These are phyloP conservation scores for Baorangia bicolor DNA, from an alignment of 768 basidiomycete species.

Conservation along the genomic window DNA sequence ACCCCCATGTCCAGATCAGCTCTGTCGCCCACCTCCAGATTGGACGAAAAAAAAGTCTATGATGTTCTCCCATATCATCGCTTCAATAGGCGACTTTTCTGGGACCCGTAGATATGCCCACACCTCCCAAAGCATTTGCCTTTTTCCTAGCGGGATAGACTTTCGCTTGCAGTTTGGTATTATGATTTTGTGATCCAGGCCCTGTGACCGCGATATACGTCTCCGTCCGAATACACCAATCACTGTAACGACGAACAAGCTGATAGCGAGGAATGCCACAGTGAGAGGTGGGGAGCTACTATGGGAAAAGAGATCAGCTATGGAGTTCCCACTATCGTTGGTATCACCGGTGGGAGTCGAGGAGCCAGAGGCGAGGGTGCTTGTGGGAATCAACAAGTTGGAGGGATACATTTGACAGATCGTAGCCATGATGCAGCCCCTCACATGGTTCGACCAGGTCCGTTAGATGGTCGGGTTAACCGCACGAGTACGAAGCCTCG, in stretches of 20 bases:
- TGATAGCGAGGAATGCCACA: constrained; percentile 58
- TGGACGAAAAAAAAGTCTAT: constrained; percentile 27
- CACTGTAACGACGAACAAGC: constrained; percentile 50
- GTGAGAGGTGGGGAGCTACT: constrained; percentile 53
- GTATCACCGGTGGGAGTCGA: background rate
- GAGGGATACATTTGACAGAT: constrained; percentile 4
- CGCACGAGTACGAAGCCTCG: constrained; percentile 12
- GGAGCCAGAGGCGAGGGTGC: background rate
- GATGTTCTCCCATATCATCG: constrained; percentile 39
- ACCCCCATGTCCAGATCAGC: background rate
- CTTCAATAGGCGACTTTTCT: background rate
- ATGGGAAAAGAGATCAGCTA: constrained; percentile 27
- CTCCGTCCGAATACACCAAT: constrained; percentile 49
- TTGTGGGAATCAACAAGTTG: constrained; percentile 1
- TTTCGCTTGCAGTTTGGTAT: background rate
- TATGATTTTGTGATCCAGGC: constrained; percentile 2
- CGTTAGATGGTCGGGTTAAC: background rate
- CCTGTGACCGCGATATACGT: constrained; percentile 28
- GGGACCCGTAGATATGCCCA: constrained; percentile 22
- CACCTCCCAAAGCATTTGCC: constrained; percentile 48
- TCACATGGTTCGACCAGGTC: constrained; percentile 11
- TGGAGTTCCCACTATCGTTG: too few relatives aligned
- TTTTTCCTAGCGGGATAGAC: constrained; percentile 18
- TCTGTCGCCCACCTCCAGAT: background rate
- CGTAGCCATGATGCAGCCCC: constrained; percentile 16